These are phyloP conservation scores for Diaporthe citri DNA, from an alignment of 2,329 filamentous ascomycete species.

Conservation along the genomic window DNA sequence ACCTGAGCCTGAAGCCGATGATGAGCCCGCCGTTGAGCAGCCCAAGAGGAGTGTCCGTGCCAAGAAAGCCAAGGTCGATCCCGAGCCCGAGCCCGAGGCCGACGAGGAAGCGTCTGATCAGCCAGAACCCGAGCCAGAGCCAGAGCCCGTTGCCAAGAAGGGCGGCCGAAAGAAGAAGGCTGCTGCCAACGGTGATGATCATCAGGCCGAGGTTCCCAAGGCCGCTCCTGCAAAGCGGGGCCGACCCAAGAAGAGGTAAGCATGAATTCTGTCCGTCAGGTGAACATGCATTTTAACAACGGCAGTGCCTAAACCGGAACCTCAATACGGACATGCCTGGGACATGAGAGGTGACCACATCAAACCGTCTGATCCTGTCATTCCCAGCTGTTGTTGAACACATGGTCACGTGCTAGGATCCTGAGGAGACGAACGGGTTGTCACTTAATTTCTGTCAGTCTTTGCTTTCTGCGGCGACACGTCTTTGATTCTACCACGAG, in stretches of 20 bases:
- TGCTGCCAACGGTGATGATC: slow-evolving; percentile 7
- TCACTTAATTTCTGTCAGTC: background rate
- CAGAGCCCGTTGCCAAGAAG: slow-evolving; percentile 19
- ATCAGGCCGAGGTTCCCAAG: slow-evolving; percentile 37
- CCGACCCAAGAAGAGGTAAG: slow-evolving; percentile 36
- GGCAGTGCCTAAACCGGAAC: background rate
- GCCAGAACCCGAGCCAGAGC: slow-evolving; percentile 19
- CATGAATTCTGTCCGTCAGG: background rate
- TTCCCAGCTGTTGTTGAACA: background rate
- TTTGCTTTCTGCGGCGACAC: background rate
- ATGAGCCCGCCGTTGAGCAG: slow-evolving; percentile 42
- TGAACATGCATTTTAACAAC: background rate
- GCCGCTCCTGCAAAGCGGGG: slow-evolving; percentile 39
- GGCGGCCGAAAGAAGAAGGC: slow-evolving; percentile 35
- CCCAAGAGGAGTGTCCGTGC: slow-evolving; percentile 44
- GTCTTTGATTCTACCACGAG: background rate
- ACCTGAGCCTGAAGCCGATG: slow-evolving; percentile 32
- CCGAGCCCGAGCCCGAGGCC: background rate
- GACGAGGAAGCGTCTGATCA: slow-evolving; percentile 41
- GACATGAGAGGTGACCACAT: background rate
- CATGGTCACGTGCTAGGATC: background rate
- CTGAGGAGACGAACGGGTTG: background rate
- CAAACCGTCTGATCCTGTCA: background rate
- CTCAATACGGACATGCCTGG: background rate
- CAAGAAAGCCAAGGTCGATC: slow-evolving; percentile 45